Evolutionary conservation across 2,329 filamentous ascomycete genomes (phyloP).

Genomic region (Xylariaceae sp.): DNA sequence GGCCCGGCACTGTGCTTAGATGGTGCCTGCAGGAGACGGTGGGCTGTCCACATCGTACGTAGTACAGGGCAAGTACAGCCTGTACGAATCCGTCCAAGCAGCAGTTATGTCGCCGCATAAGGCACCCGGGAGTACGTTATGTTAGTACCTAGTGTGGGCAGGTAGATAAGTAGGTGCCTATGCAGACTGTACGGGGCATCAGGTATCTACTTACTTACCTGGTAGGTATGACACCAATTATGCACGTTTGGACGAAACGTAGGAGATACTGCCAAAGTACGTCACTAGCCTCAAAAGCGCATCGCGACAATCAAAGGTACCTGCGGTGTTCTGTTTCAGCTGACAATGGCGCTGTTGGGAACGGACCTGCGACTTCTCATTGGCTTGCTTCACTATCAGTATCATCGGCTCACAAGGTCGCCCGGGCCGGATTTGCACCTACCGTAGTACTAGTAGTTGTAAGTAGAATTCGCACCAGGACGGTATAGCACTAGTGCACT

Average conservation of each 20-base stretch:
- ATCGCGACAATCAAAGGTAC: conserved; percentile 3
- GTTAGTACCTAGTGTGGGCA: too few species aligned
- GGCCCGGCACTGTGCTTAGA: neutral
- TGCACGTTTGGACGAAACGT: too few species aligned
- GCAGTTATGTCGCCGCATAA: too few species aligned
- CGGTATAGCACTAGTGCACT: neutral
- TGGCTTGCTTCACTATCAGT: neutral
- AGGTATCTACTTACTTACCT: too few species aligned
- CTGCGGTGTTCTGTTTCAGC: neutral
- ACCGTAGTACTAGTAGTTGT: neutral
- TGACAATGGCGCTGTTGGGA: neutral
- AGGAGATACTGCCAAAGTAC: neutral
- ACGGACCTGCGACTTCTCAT: conserved; percentile 6
- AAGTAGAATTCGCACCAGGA: neutral
- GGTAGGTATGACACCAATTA: too few species aligned
- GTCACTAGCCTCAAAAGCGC: conserved; percentile 12
- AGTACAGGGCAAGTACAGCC: too few species aligned
- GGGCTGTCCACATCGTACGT: neutral
- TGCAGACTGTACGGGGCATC: neutral
- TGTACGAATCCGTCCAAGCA: too few species aligned
- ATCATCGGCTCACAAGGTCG: conserved; percentile 4
- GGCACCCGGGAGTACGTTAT: too few species aligned
- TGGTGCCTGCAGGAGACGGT: conserved; percentile 11
- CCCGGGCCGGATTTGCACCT: conserved; percentile 10
- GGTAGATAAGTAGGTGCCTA: neutral